phyloP scores from a whole-genome alignment of 345 rosid genomes.

The Sonneratia caseolaris region DNA sequence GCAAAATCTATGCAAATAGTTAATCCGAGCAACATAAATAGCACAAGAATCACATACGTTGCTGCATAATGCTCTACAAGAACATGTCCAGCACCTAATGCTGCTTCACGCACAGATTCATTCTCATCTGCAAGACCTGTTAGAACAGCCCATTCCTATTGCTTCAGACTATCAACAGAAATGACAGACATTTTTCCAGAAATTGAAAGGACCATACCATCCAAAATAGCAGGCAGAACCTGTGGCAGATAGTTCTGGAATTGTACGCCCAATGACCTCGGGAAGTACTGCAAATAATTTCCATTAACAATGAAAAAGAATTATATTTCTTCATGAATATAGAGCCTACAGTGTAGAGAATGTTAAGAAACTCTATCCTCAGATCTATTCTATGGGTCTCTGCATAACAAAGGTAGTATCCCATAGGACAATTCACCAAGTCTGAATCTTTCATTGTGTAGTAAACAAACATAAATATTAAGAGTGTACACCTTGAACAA shows the following conservation, averaged over 20 bases:
- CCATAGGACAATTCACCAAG: not conserved
- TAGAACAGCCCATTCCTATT: slow-evolving; percentile 4
- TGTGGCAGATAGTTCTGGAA: slow-evolving; percentile 93
- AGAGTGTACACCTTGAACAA: slow-evolving; percentile 67
- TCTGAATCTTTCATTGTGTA: not conserved
- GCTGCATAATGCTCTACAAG: slow-evolving; percentile 96
- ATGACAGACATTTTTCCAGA: not conserved
- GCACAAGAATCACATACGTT: slow-evolving; percentile 37
- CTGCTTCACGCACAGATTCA: slow-evolving; percentile 98
- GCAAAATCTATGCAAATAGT: not conserved
- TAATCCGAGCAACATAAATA: not conserved
- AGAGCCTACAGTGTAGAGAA: not conserved
- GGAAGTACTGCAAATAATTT: slow-evolving; percentile 54
- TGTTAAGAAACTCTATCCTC: not conserved
- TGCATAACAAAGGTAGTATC: not conserved
- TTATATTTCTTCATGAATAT: not conserved
- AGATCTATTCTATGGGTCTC: not conserved
- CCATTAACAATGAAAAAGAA: not conserved
- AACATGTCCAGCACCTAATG: slow-evolving; percentile 96
- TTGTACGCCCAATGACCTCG: slow-evolving; percentile 86
- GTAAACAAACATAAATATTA: not conserved
- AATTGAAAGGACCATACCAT: slow-evolving; percentile 36
- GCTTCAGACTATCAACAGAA: not conserved
- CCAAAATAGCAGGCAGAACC: slow-evolving; percentile 90
- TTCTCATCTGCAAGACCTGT: slow-evolving; percentile 98